phyloP scores from a whole-genome alignment of 1,284 basidiomycete species.

The Ganoderma sp. region DNA sequence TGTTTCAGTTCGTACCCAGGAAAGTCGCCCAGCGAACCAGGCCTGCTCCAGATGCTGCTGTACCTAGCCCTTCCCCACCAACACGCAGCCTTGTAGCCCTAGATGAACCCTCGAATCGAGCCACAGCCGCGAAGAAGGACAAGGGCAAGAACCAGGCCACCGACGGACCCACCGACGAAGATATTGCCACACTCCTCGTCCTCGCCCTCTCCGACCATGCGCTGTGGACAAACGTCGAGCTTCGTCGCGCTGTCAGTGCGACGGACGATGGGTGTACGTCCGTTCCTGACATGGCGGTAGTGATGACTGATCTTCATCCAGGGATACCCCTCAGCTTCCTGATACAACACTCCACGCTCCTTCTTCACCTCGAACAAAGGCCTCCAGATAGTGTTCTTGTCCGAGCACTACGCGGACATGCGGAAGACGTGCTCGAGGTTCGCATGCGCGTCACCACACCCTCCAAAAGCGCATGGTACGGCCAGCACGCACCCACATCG shows the following conservation, averaged over 20 bases:
- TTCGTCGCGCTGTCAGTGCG: conserved; percentile 55
- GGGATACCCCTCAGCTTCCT: conserved; percentile 65
- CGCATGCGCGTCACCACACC: conserved; percentile 59
- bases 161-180: conserved; percentile 42
- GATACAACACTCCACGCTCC: conserved; percentile 47
- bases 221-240: conserved; percentile 61
- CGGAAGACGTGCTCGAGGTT: conserved; percentile 56
- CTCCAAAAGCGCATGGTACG: conserved; percentile 47
- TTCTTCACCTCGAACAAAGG: conserved; percentile 36
- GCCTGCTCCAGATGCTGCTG: not conserved
- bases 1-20: conserved; percentile 41
- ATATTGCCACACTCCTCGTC: conserved; percentile 54
- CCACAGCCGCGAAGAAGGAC: not conserved
- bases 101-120: not conserved
- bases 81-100: not conserved
- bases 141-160: conserved; percentile 2
- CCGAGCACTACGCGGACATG: conserved; percentile 57
- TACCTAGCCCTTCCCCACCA: not conserved
- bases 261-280: conserved; percentile 58
- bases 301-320: conserved; percentile 39
- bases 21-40: conserved; percentile 34
- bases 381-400: conserved; percentile 55
- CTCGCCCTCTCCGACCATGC: conserved; percentile 71
- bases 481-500: conserved; percentile 32
- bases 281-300: conserved; percentile 13